phyloP scores from a whole-genome alignment of 495 filamentous ascomycete species.

The Xylaria venustula region DNA sequence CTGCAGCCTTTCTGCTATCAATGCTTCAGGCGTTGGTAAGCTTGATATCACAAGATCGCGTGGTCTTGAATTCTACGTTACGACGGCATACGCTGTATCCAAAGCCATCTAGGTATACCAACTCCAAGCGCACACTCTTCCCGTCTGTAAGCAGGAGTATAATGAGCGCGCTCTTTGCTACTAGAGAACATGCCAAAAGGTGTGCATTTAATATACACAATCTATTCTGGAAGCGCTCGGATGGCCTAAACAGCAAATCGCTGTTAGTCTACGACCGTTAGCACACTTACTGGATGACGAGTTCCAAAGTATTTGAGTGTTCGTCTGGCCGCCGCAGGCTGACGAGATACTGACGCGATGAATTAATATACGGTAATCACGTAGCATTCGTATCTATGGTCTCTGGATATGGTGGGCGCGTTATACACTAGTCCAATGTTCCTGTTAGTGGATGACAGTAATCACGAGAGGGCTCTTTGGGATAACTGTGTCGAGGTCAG shows the following conservation, averaged over 20 bases:
- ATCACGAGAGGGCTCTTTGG: slow-evolving; percentile 2
- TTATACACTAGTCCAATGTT: not conserved
- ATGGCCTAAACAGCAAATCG: too few relatives aligned
- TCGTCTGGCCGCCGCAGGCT: not conserved
- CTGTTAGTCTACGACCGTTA: not conserved
- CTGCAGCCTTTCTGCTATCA: not conserved
- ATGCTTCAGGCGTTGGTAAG: not conserved
- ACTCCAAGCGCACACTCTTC: not conserved
- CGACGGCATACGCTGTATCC: too few relatives aligned
- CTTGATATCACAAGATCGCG: too few relatives aligned
- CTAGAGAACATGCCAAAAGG: not conserved
- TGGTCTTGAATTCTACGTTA: too few relatives aligned
- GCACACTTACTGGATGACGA: not conserved
- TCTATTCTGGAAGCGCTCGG: too few relatives aligned
- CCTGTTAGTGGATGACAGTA: not conserved
- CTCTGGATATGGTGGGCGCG: not conserved
- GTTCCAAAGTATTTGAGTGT: not conserved
- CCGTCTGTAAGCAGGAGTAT: not conserved
- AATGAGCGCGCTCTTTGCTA: not conserved
- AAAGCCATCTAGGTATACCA: not conserved
- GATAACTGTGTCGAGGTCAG: not conserved
- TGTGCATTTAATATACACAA: slow-evolving; percentile 12
- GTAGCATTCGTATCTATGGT: not conserved
- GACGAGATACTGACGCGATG: slow-evolving; percentile 9
- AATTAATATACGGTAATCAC: slow-evolving; percentile 4